Conservation (phyloP, 2,329 filamentous ascomycete genomes). For the Incumbomyces delicatus region DNA sequence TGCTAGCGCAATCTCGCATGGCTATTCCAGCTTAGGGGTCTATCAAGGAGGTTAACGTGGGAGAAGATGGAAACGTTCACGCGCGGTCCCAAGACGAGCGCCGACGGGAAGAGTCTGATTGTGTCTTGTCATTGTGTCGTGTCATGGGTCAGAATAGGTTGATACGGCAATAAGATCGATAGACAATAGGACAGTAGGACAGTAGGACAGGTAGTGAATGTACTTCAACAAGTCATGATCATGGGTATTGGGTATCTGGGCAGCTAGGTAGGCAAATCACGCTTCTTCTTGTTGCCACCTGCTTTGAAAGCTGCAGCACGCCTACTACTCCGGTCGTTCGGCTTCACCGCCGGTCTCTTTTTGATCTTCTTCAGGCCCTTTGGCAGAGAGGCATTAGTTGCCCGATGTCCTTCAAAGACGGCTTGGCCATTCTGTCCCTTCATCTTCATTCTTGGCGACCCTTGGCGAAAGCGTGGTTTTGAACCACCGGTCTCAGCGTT, state of each 20-base stretch:
- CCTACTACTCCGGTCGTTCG: constrained; percentile 30
- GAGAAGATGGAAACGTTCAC: no score
- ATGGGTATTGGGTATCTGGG: neutral
- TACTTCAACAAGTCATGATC: neutral
- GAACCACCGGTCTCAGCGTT: constrained; percentile 14
- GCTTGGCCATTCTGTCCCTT: constrained; percentile 12
- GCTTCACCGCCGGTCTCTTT: constrained; percentile 19
- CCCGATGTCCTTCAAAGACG: constrained; percentile 38
- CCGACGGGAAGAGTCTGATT: no score
- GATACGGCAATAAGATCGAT: no score
- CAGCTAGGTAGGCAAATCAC: constrained; percentile 4
- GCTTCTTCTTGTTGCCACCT: constrained; percentile 25
- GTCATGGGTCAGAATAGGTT: no score
- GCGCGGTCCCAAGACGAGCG: no score
- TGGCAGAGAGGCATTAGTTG: constrained; percentile 24
- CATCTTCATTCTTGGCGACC: neutral
- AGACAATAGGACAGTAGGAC: no score
- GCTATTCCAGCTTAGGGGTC: no score
- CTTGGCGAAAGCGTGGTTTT: constrained; percentile 1
- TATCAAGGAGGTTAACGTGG: no score
- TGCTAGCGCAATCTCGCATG: no score
- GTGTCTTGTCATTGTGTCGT: no score
- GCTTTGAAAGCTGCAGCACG: constrained; percentile 35
- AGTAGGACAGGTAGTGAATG: no score
- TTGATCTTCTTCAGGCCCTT: constrained; percentile 30